phyloP scores from a whole-genome alignment of 176 grass and related monocot genomes.

The Ensete ventricosum region DNA sequence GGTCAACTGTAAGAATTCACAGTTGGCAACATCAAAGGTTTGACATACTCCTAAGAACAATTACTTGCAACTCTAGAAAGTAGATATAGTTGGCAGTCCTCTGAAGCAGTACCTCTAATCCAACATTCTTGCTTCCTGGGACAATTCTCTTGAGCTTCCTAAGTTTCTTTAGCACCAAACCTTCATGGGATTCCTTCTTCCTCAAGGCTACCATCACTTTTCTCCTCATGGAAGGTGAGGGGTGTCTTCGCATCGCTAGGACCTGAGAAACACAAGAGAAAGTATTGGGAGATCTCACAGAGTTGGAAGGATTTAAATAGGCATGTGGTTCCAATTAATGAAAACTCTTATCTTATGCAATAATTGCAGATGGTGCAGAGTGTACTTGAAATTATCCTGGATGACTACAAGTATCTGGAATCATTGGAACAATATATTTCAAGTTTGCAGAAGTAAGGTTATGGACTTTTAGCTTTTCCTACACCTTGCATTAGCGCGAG shows the following conservation, averaged over 20 bases:
- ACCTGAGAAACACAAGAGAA: background rate
- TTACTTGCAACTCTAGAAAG: constrained; percentile 54
- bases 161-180: constrained; percentile 43
- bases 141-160: constrained; percentile 63
- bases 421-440: too few relatives aligned
- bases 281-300: background rate
- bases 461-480: too few relatives aligned
- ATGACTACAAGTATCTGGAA: too few relatives aligned
- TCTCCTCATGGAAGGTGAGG: background rate
- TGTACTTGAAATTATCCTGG: too few relatives aligned
- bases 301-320: background rate
- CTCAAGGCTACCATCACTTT: background rate
- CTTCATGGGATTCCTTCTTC: background rate
- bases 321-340: background rate
- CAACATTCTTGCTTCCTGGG: constrained; percentile 29
- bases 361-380: too few relatives aligned
- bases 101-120: constrained; percentile 40
- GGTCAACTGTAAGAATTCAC: background rate
- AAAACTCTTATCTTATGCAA: background rate
- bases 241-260: background rate
- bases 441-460: too few relatives aligned
- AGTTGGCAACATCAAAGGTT: background rate
- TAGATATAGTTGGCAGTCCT: constrained; percentile 56
- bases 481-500: too few relatives aligned
- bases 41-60: constrained; percentile 35